A percentile compares a stretch with the other conserved stretches of the same genome.
These are phyloP conservation scores for Aspergillus aculeatinus DNA, from an alignment of 2,329 filamentous ascomycete genomes.

Conservation along the genomic window DNA sequence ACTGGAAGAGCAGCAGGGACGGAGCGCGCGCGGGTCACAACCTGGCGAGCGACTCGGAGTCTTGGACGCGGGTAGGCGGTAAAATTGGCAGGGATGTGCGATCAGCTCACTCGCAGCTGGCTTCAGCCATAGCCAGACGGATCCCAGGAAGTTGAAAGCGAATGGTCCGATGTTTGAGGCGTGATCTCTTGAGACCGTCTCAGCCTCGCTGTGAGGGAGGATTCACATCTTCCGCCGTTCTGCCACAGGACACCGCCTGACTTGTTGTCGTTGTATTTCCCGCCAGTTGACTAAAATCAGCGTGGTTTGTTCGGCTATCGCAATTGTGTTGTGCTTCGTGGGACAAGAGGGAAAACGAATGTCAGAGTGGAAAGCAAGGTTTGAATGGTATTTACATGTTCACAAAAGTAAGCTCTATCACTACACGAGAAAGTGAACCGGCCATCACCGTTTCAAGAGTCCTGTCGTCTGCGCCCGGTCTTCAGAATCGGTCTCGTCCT, in stretches of 20 bases:
- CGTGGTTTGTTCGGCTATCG: too few species aligned
- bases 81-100: not conserved
- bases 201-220: not conserved
- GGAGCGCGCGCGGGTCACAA: constrained; percentile 3
- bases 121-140: not conserved
- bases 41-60: constrained; percentile 2
- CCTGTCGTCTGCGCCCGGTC: constrained; percentile 42
- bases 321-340: too few species aligned
- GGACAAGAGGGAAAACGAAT: too few species aligned
- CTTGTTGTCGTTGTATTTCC: not conserved
- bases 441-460: constrained; percentile 3
- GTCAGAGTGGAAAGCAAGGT: not conserved
- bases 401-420: not conserved
- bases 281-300: too few species aligned
- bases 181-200: not conserved
- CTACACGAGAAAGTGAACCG: too few species aligned
- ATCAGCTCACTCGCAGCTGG: not conserved
- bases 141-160: not conserved
- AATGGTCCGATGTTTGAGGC: not conserved
- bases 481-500: constrained; percentile 40
- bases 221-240: constrained; percentile 2
- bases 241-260: constrained; percentile 13
- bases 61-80: not conserved
- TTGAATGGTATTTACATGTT: not conserved
- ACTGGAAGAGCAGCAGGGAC: constrained; percentile 12